These are phyloP conservation scores for Talaromyces wortmannii DNA, from an alignment of 495 filamentous ascomycete genomes.

Conservation along the genomic window DNA sequence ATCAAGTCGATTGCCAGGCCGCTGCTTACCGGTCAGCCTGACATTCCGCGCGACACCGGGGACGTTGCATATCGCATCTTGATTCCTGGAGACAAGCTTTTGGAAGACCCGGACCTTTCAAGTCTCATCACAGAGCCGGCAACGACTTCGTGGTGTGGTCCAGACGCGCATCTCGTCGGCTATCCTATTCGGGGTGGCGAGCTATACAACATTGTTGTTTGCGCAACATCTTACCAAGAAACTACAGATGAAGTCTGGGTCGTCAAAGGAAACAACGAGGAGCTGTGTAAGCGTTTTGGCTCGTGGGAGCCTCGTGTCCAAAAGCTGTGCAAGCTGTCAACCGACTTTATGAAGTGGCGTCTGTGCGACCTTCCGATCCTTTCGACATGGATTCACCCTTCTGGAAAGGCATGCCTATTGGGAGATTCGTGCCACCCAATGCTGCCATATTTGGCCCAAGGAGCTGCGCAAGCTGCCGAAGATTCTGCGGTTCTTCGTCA, in stretches of 20 bases:
- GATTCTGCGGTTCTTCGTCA: slow-evolving; percentile 46
- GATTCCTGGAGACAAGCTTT: slow-evolving; percentile 40
- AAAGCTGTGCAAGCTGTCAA: slow-evolving; percentile 37
- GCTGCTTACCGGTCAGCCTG: slow-evolving; percentile 31
- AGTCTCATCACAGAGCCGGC: slow-evolving; percentile 15
- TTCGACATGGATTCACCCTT: slow-evolving; percentile 19
- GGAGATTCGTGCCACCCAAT: slow-evolving; percentile 79
- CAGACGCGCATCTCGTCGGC: slow-evolving; percentile 47
- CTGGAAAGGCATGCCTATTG: slow-evolving; percentile 42
- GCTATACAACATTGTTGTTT: slow-evolving; percentile 52
- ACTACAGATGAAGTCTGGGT: slow-evolving; percentile 30
- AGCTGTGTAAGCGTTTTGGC: slow-evolving; percentile 42
- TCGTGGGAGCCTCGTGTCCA: slow-evolving; percentile 46
- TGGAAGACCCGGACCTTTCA: slow-evolving; percentile 33
- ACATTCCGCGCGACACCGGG: slow-evolving; percentile 44
- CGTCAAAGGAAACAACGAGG: slow-evolving; percentile 31
- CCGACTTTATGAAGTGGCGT: slow-evolving; percentile 44
- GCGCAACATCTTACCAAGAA: slow-evolving; percentile 34
- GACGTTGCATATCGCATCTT: slow-evolving; percentile 57
- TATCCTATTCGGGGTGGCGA: slow-evolving; percentile 46
- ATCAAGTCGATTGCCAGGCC: slow-evolving; percentile 21
- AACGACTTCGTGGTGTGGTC: slow-evolving; percentile 35
- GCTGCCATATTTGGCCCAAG: slow-evolving; percentile 69
- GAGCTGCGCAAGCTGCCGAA: slow-evolving; percentile 51
- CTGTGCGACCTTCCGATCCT: slow-evolving; percentile 30